phyloP scores from a whole-genome alignment of 495 filamentous ascomycete genomes.

The Xylaria palmicola region DNA sequence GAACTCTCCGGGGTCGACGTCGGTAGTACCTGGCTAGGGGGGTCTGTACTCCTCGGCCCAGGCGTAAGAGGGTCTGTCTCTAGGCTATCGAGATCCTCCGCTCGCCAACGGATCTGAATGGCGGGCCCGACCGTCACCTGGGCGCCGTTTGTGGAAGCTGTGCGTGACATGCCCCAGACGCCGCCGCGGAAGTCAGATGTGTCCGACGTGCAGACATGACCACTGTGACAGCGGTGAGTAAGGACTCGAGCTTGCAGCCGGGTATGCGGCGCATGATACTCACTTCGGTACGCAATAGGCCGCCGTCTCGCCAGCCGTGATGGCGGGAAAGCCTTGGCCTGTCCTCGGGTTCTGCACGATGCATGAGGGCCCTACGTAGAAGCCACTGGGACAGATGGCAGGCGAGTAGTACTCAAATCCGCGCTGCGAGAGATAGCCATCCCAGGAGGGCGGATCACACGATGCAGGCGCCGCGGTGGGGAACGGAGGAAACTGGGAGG shows the following conservation, averaged over 20 bases:
- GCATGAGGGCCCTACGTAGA: conserved; percentile 35
- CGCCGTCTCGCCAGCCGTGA: conserved; percentile 36
- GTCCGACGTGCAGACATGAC: conserved; percentile 40
- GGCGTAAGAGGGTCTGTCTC: conserved; percentile 39
- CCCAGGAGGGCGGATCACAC: conserved; percentile 40
- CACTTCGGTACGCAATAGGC: conserved; percentile 38
- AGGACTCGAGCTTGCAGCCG: not conserved
- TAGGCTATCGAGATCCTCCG: conserved; percentile 33
- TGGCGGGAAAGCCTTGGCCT: conserved; percentile 35
- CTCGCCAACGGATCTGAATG: conserved; percentile 41
- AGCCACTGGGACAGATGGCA: conserved; percentile 41
- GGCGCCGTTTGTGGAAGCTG: conserved; percentile 19
- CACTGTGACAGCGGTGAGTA: conserved; percentile 14
- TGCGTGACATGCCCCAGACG: conserved; percentile 37
- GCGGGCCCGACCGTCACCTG: conserved; percentile 38
- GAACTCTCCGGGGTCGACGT: not conserved
- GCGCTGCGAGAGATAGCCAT: conserved; percentile 26
- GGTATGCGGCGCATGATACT: not conserved
- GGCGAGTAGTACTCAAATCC: conserved; percentile 45
- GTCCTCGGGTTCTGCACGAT: conserved; percentile 26
- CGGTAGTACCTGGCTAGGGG: not conserved
- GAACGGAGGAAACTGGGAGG: conserved; percentile 41
- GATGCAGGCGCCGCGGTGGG: conserved; percentile 33
- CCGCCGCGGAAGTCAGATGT: conserved; percentile 41
- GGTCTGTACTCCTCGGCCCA: conserved; percentile 15